These are phyloP conservation scores for Clonostachys byssicola DNA, from an alignment of 2,329 filamentous ascomycete species.

Conservation along the genomic window DNA sequence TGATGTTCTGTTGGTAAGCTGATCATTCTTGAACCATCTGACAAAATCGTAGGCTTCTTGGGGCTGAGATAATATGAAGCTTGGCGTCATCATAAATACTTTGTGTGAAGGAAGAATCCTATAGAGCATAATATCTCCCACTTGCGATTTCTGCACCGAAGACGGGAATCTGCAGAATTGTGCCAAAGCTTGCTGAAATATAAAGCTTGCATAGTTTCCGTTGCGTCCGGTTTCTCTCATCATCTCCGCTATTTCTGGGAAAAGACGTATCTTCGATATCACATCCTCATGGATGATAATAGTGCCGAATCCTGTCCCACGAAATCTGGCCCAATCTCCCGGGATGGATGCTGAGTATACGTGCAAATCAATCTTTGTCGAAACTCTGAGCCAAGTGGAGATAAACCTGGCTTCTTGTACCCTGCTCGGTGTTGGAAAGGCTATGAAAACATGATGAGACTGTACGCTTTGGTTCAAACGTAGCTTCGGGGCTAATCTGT, in stretches of 20 bases:
- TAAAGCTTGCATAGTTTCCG: slow-evolving; percentile 28
- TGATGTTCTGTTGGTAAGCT: slow-evolving; percentile 3
- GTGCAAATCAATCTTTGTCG: too few species aligned
- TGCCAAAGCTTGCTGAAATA: slow-evolving; percentile 18
- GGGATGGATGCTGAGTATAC: too few species aligned
- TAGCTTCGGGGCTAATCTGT: too few species aligned
- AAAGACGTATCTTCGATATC: slow-evolving; percentile 26
- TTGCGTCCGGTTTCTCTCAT: slow-evolving; percentile 18
- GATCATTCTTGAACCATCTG: slow-evolving; percentile 24
- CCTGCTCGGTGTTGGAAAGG: too few species aligned
- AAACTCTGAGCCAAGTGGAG: too few species aligned
- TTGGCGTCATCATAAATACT: slow-evolving; percentile 33
- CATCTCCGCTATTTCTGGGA: slow-evolving; percentile 28
- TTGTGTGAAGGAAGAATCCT: slow-evolving; percentile 22
- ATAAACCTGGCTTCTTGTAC: too few species aligned
- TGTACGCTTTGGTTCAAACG: too few species aligned
- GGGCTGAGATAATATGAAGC: slow-evolving; percentile 32
- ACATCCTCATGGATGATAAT: slow-evolving; percentile 42
- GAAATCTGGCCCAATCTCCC: too few species aligned
- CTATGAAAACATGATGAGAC: too few species aligned
- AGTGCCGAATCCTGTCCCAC: slow-evolving; percentile 7
- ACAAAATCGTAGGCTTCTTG: slow-evolving; percentile 23
- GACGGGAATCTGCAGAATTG: not conserved
- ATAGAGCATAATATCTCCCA: slow-evolving; percentile 16
- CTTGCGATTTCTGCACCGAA: not conserved